phyloP scores from a whole-genome alignment of 148 eudicot genomes.

The Heliamphora exappendiculata region DNA sequence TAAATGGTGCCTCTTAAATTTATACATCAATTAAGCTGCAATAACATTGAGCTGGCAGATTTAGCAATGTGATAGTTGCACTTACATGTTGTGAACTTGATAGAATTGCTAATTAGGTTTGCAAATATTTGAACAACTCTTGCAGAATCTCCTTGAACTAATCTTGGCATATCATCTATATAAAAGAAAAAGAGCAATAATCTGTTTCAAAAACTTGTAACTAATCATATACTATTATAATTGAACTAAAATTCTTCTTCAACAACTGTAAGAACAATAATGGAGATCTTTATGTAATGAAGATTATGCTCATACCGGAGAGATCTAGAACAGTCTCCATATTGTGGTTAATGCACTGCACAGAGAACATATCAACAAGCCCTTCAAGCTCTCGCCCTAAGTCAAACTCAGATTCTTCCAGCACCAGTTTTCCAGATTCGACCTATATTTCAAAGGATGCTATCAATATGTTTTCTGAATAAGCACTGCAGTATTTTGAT shows the following conservation, averaged over 20 bases:
- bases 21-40: not conserved
- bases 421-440: constrained; percentile 87
- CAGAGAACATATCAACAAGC: constrained; percentile 92
- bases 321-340: constrained; percentile 88
- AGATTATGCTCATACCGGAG: constrained; percentile 40
- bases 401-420: constrained; percentile 85
- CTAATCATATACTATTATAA: not conserved
- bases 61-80: not conserved
- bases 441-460: constrained; percentile 39
- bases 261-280: not conserved
- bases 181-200: not conserved
- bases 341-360: constrained; percentile 85
- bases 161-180: constrained; percentile 90
- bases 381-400: constrained; percentile 95
- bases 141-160: constrained; percentile 87
- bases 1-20: not conserved
- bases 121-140: constrained; percentile 94
- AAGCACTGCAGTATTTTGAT: not conserved
- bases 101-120: constrained; percentile 87
- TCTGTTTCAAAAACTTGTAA: not conserved
- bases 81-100: constrained; percentile 91
- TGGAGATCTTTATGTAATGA: not conserved
- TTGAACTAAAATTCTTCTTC: not conserved
- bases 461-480: not conserved
- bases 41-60: not conserved